Base-by-base conservation (phyloP, 805 yeast species). In the Yarrowia sp. region DNA sequence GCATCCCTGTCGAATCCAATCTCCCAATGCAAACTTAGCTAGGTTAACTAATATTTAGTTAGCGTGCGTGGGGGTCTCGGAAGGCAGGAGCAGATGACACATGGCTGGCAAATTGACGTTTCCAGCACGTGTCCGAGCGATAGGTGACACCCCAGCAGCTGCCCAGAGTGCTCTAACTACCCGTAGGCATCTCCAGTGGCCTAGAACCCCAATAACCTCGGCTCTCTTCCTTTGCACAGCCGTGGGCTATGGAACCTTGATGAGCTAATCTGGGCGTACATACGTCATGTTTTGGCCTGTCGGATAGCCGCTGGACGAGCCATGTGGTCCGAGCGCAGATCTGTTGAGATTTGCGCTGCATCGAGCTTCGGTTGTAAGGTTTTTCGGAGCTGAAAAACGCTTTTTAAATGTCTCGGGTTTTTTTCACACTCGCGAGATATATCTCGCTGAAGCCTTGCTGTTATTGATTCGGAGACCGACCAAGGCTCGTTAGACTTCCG, bases 321-420 rank as follows among this genome's bases (percentile, higher is more conserved):
- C 19, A 22, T n/a, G 25, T 36, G 44, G 10, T n/a, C n/a, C n/a
- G 44, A 39, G 32, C 29, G 51, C 35, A 29, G 51, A 44, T 44
- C 51, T 44, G 51, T 44, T 44, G 51, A 27, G 51, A 44, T 44
- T 44, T 29, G 35, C 51, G 24, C 10, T 44, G 51, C 51, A 19
- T 10, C 19, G 41, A 14, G 44, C 16, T 13, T 3, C 14, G 13
- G 4, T 22, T 39, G 12, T 36, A 12, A 18, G 29, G n/a, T n/a
- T n/a, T n/a, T n/a, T n/a, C n/a, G n/a, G n/a, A n/a, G n/a, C n/a
- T n/a, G n/a, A n/a, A n/a, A n/a, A n/a, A n/a, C n/a, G n/a, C n/a
- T n/a, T n/a, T n/a, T n/a, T n/a, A n/a, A n/a, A n/a, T n/a, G n/a
- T n/a, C n/a, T n/a, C n/a, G n/a, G n/a, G n/a, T n/a, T n/a, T 21